Evolutionary conservation across 177 flowering plant species (phyloP), one percentile per base, ranked within the genome.

Genomic region (Vitis hybrid): DNA sequence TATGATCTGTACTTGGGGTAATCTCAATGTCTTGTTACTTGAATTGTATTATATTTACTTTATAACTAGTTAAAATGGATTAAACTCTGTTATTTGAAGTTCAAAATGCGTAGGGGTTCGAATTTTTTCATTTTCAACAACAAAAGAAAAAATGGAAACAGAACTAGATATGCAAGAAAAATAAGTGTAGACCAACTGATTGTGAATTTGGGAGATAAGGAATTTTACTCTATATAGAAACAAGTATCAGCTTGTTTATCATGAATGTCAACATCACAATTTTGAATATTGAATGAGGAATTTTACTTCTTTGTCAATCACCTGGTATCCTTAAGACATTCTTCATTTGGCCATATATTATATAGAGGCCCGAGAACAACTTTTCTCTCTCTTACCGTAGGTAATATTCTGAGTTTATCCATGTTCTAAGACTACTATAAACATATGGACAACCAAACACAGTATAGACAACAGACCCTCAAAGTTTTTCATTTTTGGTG

Each of bases 1-100:
- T 93, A 96, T 85, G 99, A 96, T 80, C 79, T 96, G 77, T 96
- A 96, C 73, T 79, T 93, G 79, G 99, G 98, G 99, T 96, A 88
- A 86, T 45, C 49, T 68, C 4, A 15, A 9, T 58, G 2, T 22
- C 9, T 19, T 33, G 1, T 55, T 12, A 7, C 9, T 51, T 31
- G 1, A 51, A 39, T 19, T 22, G 16, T 59, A 6, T 72, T n/a
- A 5, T 60, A 16, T 10, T 56, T 13, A 7, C 55, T 29, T 39
- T 39, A 39, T 39, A 39, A 39, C 45, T 39, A 39, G 45, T 39
- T 33, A 13, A 53, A 26, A 5, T 26, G 2, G 13, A 31, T 22
- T 45, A 16, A 33, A 33, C 16, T 33, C 16, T 33, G 3, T 3
- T 18, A 53, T 53, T 53, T 53, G 56, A 53, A 53, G 56, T 53